A percentile compares a stretch with the other conserved stretches of the same genome.
phyloP scores from a whole-genome alignment of 495 filamentous ascomycete genomes.

The Tuber magnatum region DNA sequence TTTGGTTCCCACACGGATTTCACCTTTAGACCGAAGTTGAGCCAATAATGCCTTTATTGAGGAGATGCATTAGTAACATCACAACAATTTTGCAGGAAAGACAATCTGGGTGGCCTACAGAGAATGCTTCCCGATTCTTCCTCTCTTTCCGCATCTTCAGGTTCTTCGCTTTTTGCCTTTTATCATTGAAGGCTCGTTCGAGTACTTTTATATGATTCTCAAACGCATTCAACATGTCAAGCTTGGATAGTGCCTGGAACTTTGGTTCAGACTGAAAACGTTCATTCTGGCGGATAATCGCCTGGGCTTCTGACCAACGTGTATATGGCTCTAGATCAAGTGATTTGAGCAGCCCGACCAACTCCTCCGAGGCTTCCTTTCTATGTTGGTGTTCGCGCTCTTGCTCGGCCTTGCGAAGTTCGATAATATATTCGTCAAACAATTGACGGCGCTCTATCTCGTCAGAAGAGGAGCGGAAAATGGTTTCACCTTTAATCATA shows the following conservation, averaged over 20 bases:
- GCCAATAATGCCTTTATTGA: slow-evolving; percentile 52
- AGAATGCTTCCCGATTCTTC: slow-evolving; percentile 73
- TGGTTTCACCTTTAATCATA: slow-evolving; percentile 91
- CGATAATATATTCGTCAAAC: slow-evolving; percentile 86
- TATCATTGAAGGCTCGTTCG: slow-evolving; percentile 83
- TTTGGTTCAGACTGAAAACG: slow-evolving; percentile 77
- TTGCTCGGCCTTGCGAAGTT: slow-evolving; percentile 68
- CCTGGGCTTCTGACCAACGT: slow-evolving; percentile 85
- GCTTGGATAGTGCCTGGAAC: slow-evolving; percentile 79
- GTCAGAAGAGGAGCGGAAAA: slow-evolving; percentile 82
- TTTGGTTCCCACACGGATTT: slow-evolving; percentile 82
- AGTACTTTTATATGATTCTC: slow-evolving; percentile 89
- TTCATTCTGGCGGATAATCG: slow-evolving; percentile 68
- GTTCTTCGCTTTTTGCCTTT: slow-evolving; percentile 76
- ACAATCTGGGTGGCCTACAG: slow-evolving; percentile 36
- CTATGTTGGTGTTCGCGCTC: slow-evolving; percentile 65
- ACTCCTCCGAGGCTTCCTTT: slow-evolving; percentile 78
- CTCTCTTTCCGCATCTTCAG: slow-evolving; percentile 72
- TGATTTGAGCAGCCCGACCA: slow-evolving; percentile 72
- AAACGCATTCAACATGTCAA: slow-evolving; percentile 85
- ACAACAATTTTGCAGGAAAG: background rate
- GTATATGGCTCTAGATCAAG: slow-evolving; percentile 88
- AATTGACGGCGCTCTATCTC: slow-evolving; percentile 84
- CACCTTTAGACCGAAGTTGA: slow-evolving; percentile 65
- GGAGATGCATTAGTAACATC: background rate